phyloP scores from a whole-genome alignment of 1,139 yeast species.

The Pichia sp. region DNA sequence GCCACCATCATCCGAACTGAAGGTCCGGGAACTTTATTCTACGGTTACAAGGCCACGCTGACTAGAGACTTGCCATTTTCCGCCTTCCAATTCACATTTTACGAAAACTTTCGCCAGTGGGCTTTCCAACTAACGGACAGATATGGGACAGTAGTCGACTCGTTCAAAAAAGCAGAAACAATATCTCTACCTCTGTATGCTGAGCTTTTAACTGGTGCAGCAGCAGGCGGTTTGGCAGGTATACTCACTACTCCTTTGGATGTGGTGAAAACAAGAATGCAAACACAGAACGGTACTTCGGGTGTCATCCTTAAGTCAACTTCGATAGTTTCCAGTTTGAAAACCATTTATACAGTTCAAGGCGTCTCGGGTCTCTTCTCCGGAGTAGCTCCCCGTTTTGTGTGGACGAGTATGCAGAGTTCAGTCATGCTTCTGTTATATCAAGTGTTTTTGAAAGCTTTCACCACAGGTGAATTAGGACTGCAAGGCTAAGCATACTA shows the following conservation, averaged over 20 bases:
- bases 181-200: conserved; percentile 49
- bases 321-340: conserved; percentile 61
- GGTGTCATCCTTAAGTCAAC: conserved; percentile 37
- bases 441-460: conserved; percentile 52
- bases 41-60: conserved; percentile 90
- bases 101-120: conserved; percentile 71
- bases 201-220: conserved; percentile 85
- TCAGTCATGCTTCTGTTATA: conserved; percentile 88
- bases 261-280: conserved; percentile 90
- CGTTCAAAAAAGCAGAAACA: conserved; percentile 9
- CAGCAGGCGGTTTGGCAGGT: conserved; percentile 97
- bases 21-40: conserved; percentile 72
- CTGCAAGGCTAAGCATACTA: conserved; percentile 14
- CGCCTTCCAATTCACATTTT: conserved; percentile 92
- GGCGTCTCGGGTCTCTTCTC: conserved; percentile 79
- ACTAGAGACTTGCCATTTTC: conserved; percentile 91
- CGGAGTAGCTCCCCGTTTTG: conserved; percentile 94
- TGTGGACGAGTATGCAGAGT: conserved; percentile 96
- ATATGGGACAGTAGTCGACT: conserved; percentile 2
- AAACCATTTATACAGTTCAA: conserved; percentile 65
- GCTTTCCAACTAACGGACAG: conserved; percentile 42
- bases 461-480: conserved; percentile 27
- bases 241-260: conserved; percentile 58
- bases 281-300: conserved; percentile 51
- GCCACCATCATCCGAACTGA: conserved; percentile 59